These are phyloP conservation scores for Hygrophoropsis aurantiaca DNA, from an alignment of 768 basidiomycete species.

Conservation along the genomic window DNA sequence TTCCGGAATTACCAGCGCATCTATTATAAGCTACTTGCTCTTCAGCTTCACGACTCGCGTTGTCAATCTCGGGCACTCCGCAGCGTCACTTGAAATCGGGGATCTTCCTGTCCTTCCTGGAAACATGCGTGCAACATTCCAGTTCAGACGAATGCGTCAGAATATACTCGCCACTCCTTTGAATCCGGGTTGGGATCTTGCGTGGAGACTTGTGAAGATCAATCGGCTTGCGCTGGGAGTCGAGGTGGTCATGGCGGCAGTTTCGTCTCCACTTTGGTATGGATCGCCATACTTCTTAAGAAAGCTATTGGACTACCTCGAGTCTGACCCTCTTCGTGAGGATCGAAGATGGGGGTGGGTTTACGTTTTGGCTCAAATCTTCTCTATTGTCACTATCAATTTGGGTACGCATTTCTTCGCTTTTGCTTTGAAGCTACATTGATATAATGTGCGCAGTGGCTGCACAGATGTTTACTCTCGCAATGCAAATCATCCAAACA, in stretches of 20 bases:
- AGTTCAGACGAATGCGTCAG: constrained; percentile 56
- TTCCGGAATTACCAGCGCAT: constrained; percentile 52
- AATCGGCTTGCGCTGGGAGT: constrained; percentile 41
- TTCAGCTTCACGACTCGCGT: constrained; percentile 84
- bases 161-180: constrained; percentile 46
- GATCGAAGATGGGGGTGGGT: constrained; percentile 66
- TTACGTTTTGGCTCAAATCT: constrained; percentile 47
- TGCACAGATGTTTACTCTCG: constrained; percentile 62
- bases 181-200: constrained; percentile 52
- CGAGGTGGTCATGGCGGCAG: constrained; percentile 47
- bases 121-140: constrained; percentile 58
- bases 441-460: constrained; percentile 37
- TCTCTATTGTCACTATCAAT: constrained; percentile 35
- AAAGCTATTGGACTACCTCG: constrained; percentile 56
- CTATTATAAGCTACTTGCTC: constrained; percentile 41
- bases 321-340: constrained; percentile 49
- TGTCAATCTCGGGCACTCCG: constrained; percentile 68
- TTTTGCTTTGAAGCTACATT: background rate
- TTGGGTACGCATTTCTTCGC: constrained; percentile 24
- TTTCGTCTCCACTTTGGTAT: constrained; percentile 60
- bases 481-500: constrained; percentile 62
- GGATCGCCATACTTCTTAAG: constrained; percentile 53
- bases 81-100: constrained; percentile 69
- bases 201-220: constrained; percentile 50
- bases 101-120: constrained; percentile 76